Base-by-base conservation (phyloP, 345 rosid genomes). In the Acer saccharum region DNA sequence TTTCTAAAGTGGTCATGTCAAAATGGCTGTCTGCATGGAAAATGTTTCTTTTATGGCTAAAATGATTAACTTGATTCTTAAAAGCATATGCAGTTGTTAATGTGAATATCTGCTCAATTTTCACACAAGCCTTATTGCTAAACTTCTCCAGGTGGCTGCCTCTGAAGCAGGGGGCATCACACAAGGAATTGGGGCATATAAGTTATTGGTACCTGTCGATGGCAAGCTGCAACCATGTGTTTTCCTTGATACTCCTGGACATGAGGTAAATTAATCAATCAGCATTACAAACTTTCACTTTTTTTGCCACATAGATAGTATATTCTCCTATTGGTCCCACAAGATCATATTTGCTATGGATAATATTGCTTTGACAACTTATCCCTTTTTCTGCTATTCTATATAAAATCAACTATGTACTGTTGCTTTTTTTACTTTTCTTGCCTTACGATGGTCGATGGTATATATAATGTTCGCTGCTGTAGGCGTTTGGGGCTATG, bases 401-500 rank as follows among this genome's bases (percentile, higher is more conserved):
- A 35, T 23, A 17, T 67, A 20, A 63, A 77, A 69, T 73, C 64
- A 69, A 21, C 78, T 74, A 32, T 75, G 71, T 73, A 69, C 66
- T 11, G 21, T 77, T 62, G 74, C 44, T 18, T 75, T 48, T 48
- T 73, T 73, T 70, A 25, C 32, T 65, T 44, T 68, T 23, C 57
- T 77, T 79, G 72, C 69, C 78, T 78, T 63, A 76, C 43, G 76
- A 84, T 86, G 71, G 76, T 71, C 43, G 76, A 84, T 86, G 71
- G 76, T 71, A 74, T 77, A 69, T 78, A 20, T 74, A 64, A 80
- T 80, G 85, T 86, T 43, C 57, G 41, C 77, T 81, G 73, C 32
- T 86, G 79, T 86, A 96, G 99, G 98, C 98, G 80, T 96, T 96
- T 89, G 99, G 98, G 78, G 99, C 98, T 78, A 96, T 96, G 97